Base-by-base conservation (phyloP, 2,329 filamentous ascomycete species). In the Beauveria pseudobassiana region DNA sequence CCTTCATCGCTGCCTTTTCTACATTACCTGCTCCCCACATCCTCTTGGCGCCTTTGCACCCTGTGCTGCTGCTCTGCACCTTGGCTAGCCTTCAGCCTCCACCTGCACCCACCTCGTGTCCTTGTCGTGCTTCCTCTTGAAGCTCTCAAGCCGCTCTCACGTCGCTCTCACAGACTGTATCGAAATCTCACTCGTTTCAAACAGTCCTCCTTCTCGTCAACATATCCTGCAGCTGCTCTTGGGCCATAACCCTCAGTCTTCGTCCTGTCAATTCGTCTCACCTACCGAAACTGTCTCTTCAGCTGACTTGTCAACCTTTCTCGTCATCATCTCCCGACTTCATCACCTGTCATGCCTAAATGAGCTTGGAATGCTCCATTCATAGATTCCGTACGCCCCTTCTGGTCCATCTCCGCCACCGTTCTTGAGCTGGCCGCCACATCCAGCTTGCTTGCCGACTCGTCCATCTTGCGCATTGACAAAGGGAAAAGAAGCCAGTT, bases 401-500 rank as follows among this genome's bases (percentile, higher is more conserved):
- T 50, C 26, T 46, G 57, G 66, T 63, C 64, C 61, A 66, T 52
- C 24, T 59, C 65, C 66, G 63, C 64, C 67, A 64, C 67, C 62
- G 63, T 68, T 66, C 68, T 72, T 69, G 64, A 69, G 71, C 72
- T 74, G 72, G 72, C 72, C 73, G 72, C 67, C 72, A 74, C 70
- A 67, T 70, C 73, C 73, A 74, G 72, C 72, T 74, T 71, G 61
- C 62, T 52, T n/a, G 42, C 22, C 50, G 24, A 59, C 62, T 54
- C 14, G 14, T 16, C 40, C 34, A 18, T 20, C 42, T 22, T 49
- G 59, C 38, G 50, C 30, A 56, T 42, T 30, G 51, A 22, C 10
- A 53, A n/a, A 20, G 34, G 30, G 8, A 9, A 24, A 38, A 18
- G 12, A 49, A 24, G 24, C 4, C 22, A 20, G 16, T 43, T 43